A percentile compares a stretch with the other conserved stretches of the same genome.
phyloP scores from a whole-genome alignment of 2,329 filamentous ascomycete genomes.

The Fusarium drepaniforme region DNA sequence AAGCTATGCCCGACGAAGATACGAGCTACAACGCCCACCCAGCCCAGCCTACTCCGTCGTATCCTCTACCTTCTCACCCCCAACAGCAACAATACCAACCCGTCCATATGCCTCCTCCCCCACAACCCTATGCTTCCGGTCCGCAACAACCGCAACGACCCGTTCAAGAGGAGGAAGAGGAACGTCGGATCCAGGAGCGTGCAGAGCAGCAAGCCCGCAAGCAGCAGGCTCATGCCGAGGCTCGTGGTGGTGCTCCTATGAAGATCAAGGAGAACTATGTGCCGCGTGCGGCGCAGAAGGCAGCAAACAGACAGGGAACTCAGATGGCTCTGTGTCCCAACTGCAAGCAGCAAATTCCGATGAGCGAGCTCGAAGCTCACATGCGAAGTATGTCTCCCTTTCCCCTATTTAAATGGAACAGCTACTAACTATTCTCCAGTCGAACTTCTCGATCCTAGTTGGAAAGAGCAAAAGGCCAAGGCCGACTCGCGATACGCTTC shows the following conservation, averaged over 20 bases:
- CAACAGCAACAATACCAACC: slow-evolving; percentile 51
- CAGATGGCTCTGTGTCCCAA: slow-evolving; percentile 88
- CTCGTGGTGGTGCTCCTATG: slow-evolving; percentile 78
- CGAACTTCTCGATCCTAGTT: slow-evolving; percentile 91
- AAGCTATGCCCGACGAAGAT: slow-evolving; percentile 88
- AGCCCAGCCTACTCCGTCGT: slow-evolving; percentile 48
- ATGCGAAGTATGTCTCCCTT: slow-evolving; percentile 77
- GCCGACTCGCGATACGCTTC: slow-evolving; percentile 86
- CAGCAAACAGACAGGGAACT: slow-evolving; percentile 72
- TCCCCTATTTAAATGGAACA: neutral
- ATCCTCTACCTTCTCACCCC: slow-evolving; percentile 60
- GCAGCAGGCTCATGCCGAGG: slow-evolving; percentile 83
- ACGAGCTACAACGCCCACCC: slow-evolving; percentile 67
- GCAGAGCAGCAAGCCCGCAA: slow-evolving; percentile 72
- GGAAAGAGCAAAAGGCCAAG: slow-evolving; percentile 96
- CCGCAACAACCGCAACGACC: slow-evolving; percentile 49
- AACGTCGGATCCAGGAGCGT: slow-evolving; percentile 72
- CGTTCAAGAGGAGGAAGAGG: slow-evolving; percentile 71
- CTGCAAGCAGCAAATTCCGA: slow-evolving; percentile 90
- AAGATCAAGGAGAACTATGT: slow-evolving; percentile 96
- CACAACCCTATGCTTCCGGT: slow-evolving; percentile 43
- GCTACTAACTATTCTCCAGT: slow-evolving; percentile 66
- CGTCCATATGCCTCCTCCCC: slow-evolving; percentile 55
- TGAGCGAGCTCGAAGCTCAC: slow-evolving; percentile 89
- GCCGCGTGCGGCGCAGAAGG: slow-evolving; percentile 81